Evolutionary conservation across 345 rosid genomes (phyloP).

Genomic region (Linum usitatissimum): DNA sequence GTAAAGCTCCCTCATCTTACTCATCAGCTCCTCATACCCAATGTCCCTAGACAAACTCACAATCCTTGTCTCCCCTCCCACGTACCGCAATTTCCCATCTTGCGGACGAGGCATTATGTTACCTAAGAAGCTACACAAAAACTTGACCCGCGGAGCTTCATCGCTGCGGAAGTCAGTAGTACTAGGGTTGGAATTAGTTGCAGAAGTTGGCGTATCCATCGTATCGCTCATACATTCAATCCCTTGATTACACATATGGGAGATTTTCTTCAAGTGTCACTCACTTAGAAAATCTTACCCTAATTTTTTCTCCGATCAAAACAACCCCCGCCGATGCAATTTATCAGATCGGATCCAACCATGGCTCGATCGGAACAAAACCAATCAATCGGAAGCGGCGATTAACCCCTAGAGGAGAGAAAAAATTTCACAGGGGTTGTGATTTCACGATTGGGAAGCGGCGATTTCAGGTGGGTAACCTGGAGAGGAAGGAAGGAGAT

Average conservation of each 20-base stretch:
- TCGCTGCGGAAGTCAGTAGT: slow-evolving; percentile 28
- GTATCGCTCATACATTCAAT: slow-evolving; percentile 22
- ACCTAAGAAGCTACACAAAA: slow-evolving; percentile 85
- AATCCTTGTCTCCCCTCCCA: slow-evolving; percentile 94
- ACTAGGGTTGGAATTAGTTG: slow-evolving; percentile 31
- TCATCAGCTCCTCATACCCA: slow-evolving; percentile 66
- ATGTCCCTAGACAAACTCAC: slow-evolving; percentile 63
- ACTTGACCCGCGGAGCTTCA: slow-evolving; percentile 62
- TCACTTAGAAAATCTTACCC: background rate
- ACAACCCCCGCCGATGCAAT: too few relatives aligned
- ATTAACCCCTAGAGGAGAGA: too few relatives aligned
- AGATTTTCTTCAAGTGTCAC: background rate
- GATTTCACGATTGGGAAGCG: too few relatives aligned
- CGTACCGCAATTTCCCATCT: slow-evolving; percentile 81
- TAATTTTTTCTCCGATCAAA: too few relatives aligned
- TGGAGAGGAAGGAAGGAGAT: too few relatives aligned
- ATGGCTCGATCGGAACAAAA: too few relatives aligned
- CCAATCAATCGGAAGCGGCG: too few relatives aligned
- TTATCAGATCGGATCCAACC: too few relatives aligned
- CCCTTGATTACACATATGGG: slow-evolving; percentile 41
- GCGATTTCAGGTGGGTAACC: too few relatives aligned
- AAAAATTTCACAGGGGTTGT: too few relatives aligned
- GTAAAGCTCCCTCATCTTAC: slow-evolving; percentile 74
- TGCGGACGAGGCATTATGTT: slow-evolving; percentile 95
- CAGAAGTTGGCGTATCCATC: slow-evolving; percentile 48